phyloP scores from a whole-genome alignment of 2,329 filamentous ascomycete species.

The Elsinoe fawcettii region DNA sequence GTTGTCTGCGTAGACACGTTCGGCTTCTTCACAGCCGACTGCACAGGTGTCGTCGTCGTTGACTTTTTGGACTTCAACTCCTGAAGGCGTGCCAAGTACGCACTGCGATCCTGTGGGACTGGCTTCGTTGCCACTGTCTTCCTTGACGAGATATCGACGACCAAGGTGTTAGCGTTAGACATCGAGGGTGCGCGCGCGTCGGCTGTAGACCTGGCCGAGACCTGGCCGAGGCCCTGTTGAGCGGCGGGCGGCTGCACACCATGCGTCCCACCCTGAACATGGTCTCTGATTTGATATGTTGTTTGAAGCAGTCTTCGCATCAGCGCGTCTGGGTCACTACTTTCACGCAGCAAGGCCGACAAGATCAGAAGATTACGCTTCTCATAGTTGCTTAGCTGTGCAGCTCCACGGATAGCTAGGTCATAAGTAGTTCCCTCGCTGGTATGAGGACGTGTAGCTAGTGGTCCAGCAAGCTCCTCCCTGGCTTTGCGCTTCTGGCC shows the following conservation, averaged over 20 bases:
- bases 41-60: neutral
- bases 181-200: too few relatives aligned
- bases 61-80: constrained; percentile 61
- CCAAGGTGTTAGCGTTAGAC: neutral
- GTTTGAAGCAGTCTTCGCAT: neutral
- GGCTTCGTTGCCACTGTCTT: neutral
- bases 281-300: neutral
- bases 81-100: constrained; percentile 66
- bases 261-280: neutral
- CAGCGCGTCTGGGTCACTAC: constrained; percentile 4
- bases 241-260: neutral
- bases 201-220: neutral
- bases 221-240: neutral
- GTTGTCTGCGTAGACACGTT: neutral
- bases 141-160: neutral
- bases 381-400: neutral
- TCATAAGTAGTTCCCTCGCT: neutral
- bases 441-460: constrained; percentile 15
- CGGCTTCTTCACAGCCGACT: neutral
- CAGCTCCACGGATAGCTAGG: neutral
- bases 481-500: constrained; percentile 14
- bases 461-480: neutral
- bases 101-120: constrained; percentile 54
- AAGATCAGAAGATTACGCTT: neutral
- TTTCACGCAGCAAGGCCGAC: constrained; percentile 16